Evolutionary conservation across 352 stramenopile species (phyloP).

Genomic region (Pythium brassicae): DNA sequence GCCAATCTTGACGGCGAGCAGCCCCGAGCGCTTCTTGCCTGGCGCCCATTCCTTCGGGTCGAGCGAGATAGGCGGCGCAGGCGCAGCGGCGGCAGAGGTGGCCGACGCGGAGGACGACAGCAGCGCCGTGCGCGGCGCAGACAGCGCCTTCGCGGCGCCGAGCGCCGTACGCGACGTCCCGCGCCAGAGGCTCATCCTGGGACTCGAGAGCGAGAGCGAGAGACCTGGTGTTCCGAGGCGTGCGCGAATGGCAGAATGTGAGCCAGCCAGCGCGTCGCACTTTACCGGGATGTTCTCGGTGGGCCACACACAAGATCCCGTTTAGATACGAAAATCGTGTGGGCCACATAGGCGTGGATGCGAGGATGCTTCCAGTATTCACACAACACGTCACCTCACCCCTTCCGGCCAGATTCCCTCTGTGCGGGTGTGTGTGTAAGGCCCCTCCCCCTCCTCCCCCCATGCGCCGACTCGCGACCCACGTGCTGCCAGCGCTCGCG

Average conservation of each 20-base stretch:
- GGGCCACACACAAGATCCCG: background rate
- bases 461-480: constrained; percentile 5
- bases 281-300: background rate
- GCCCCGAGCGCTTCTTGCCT: constrained; percentile 85
- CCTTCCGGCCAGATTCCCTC: too few relatives aligned
- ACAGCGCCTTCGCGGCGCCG: constrained; percentile 9
- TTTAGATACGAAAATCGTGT: background rate
- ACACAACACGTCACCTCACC: too few relatives aligned
- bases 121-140: constrained; percentile 7
- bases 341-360: background rate
- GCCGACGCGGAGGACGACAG: constrained; percentile 9
- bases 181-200: constrained; percentile 7
- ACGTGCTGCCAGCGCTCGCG: constrained; percentile 17
- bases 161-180: background rate
- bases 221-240: background rate
- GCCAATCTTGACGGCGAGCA: constrained; percentile 96
- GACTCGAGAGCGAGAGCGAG: too few relatives aligned
- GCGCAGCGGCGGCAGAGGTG: constrained; percentile 2
- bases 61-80: constrained; percentile 9
- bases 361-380: too few relatives aligned
- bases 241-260: background rate
- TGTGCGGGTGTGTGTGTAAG: background rate
- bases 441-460: background rate
- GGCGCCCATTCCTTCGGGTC: constrained; percentile 44
- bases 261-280: background rate